Conservation (phyloP, 139 green algal genomes). For the Chloropicon primus region DNA sequence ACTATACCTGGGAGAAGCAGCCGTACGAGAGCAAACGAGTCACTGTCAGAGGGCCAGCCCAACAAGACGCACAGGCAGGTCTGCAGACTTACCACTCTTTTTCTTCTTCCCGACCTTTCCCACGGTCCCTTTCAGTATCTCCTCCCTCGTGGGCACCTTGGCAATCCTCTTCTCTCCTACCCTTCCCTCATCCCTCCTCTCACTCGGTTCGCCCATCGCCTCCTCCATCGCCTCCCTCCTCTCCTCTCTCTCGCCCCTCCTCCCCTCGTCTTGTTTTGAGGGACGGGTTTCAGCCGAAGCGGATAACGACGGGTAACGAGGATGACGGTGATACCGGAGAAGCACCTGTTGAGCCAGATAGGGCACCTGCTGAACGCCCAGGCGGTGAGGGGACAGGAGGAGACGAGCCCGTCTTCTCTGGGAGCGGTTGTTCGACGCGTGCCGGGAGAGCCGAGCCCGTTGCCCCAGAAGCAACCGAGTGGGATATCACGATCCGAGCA, state of each 20-base stretch:
- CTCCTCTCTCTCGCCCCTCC: neutral
- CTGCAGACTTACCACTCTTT: too few species aligned
- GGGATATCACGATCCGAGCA: neutral
- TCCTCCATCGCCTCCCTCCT: neutral
- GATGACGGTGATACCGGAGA: neutral
- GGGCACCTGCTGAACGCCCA: neutral
- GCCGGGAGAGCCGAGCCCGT: neutral
- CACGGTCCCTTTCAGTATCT: neutral
- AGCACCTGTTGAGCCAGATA: neutral
- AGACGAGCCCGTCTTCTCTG: neutral
- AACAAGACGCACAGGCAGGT: too few species aligned
- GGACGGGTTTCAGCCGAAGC: too few species aligned
- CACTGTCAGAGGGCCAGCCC: too few species aligned
- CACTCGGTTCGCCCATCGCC: neutral
- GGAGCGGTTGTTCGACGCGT: neutral
- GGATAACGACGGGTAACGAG: too few species aligned
- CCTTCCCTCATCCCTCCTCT: too few species aligned
- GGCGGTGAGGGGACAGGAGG: neutral
- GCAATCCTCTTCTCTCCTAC: too few species aligned
- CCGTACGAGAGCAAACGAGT: too few species aligned
- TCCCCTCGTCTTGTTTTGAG: too few species aligned
- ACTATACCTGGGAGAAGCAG: constrained; percentile 49
- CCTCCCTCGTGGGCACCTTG: neutral
- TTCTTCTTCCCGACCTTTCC: neutral
- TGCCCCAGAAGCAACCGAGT: neutral